Evolutionary conservation across 176 grass and related monocot species (phyloP).

Genomic region (Urochloa ruziziensis): DNA sequence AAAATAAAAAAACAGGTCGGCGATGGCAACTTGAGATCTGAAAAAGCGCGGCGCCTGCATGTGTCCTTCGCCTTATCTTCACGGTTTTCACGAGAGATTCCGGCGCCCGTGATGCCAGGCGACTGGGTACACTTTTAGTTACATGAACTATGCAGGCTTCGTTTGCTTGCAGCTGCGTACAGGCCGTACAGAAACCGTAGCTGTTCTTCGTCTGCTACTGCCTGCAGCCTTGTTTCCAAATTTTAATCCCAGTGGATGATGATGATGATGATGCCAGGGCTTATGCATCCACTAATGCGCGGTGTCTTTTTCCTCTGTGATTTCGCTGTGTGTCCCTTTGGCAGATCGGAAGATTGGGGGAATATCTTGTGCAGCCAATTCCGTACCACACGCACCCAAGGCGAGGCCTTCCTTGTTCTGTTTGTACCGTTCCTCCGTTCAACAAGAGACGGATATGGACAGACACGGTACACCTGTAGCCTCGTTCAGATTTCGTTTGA

Average conservation of each 20-base stretch:
- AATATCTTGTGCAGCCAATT: not conserved
- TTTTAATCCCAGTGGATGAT: not conserved
- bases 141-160: not conserved
- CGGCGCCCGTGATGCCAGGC: not conserved
- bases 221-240: not conserved
- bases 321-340: not conserved
- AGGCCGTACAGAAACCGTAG: too few species aligned
- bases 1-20: not conserved
- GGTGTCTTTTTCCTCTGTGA: not conserved
- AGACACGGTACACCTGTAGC: not conserved
- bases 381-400: slow-evolving; percentile 3
- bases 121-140: not conserved
- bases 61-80: not conserved
- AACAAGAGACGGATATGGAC: not conserved
- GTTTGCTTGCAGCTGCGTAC: too few species aligned
- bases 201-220: not conserved
- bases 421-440: not conserved
- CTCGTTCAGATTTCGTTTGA: not conserved
- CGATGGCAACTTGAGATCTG: slow-evolving; percentile 13
- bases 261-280: too few species aligned
- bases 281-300: not conserved
- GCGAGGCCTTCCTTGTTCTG: too few species aligned
- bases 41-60: not conserved
- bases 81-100: slow-evolving; percentile 19
- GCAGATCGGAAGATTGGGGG: not conserved